phyloP scores from a whole-genome alignment of 208 protist genomes.

The Acanthamoeba lenticulata region DNA sequence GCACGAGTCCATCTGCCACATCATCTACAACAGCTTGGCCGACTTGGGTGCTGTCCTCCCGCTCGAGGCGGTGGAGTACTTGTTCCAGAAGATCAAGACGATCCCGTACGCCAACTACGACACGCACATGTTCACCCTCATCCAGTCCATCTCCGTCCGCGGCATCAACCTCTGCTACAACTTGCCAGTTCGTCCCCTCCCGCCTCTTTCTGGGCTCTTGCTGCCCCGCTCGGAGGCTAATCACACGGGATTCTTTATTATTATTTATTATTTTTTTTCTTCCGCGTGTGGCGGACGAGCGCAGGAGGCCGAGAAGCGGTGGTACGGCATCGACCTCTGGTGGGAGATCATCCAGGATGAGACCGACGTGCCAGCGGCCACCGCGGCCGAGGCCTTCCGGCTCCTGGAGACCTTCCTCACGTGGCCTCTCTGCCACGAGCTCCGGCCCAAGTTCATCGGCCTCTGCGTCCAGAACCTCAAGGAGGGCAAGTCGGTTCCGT shows the following conservation, averaged over 20 bases:
- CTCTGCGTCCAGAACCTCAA: conserved; percentile 68
- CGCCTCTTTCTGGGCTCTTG: background rate
- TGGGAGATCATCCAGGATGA: conserved; percentile 75
- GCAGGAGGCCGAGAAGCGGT: conserved; percentile 60
- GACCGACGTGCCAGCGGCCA: background rate
- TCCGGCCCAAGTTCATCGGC: conserved; percentile 61
- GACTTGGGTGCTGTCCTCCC: conserved; percentile 43
- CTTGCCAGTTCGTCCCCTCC: background rate
- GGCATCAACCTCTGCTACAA: background rate
- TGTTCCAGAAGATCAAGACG: conserved; percentile 74
- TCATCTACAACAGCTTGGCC: conserved; percentile 72
- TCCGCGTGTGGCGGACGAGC: background rate
- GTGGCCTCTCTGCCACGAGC: conserved; percentile 8
- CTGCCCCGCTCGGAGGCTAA: background rate
- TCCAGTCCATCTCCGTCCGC: conserved; percentile 66
- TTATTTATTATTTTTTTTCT: background rate
- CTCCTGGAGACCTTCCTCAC: conserved; percentile 63
- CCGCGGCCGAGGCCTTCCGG: conserved; percentile 7
- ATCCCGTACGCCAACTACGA: conserved; percentile 72
- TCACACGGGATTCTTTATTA: too few relatives aligned
- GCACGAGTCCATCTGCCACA: conserved; percentile 77
- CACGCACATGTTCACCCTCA: conserved; percentile 62
- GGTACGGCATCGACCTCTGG: conserved; percentile 75
- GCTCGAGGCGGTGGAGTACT: conserved; percentile 69
- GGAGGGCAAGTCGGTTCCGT: conserved; percentile 67